Conservation (phyloP, 495 filamentous ascomycete species). For the Podospora tetraspora region DNA sequence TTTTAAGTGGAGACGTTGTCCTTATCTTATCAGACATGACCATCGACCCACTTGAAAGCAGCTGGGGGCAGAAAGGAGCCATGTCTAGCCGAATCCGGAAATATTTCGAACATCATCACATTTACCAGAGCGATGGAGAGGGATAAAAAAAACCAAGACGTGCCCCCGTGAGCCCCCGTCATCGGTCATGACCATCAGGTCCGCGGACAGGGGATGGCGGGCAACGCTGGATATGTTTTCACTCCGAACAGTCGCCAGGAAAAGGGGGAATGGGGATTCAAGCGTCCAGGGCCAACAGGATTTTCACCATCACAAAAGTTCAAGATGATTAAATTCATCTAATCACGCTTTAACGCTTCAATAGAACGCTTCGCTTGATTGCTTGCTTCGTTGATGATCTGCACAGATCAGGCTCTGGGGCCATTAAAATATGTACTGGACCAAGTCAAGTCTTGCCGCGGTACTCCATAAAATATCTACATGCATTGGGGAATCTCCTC, state of each 20-base stretch:
- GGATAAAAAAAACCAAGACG: not conserved
- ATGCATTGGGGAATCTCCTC: slow-evolving; percentile 13
- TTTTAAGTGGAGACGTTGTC: slow-evolving; percentile 19
- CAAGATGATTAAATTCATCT: not conserved
- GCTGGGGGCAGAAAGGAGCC: no score
- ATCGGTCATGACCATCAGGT: no score
- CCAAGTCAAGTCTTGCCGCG: slow-evolving; percentile 12
- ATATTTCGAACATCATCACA: no score
- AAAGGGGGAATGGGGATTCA: not conserved
- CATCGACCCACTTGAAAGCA: not conserved
- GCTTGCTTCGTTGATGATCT: not conserved
- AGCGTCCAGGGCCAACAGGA: no score
- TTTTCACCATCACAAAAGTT: not conserved
- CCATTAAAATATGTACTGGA: slow-evolving; percentile 18
- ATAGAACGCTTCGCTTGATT: not conserved
- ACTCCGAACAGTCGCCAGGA: not conserved
- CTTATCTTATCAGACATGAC: slow-evolving; percentile 7
- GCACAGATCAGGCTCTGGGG: not conserved
- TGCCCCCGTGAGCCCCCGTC: no score
- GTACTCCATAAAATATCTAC: slow-evolving; percentile 24
- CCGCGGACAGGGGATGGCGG: no score
- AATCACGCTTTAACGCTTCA: not conserved
- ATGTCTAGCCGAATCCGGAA: no score
- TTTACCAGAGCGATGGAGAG: not conserved
- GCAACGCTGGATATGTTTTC: no score